phyloP scores from a whole-genome alignment of 1,139 yeast genomes.

The Meyerozyma carpophila region DNA sequence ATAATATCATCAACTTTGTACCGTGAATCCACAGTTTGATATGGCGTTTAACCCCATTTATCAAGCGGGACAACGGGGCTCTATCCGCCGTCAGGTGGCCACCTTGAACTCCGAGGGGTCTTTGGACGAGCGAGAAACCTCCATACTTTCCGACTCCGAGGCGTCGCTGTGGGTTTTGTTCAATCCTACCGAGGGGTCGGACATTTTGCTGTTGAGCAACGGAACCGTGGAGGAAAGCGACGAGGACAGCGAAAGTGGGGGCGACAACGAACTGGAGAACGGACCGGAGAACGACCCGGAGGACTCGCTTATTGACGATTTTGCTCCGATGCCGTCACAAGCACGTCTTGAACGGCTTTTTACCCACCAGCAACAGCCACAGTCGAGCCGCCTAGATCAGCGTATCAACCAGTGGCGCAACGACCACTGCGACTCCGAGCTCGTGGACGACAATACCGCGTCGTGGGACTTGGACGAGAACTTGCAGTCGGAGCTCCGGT shows the following conservation, averaged over 20 bases:
- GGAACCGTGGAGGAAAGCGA: constrained; percentile 12
- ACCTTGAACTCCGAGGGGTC: background rate
- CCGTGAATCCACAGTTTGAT: background rate
- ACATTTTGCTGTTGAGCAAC: constrained; percentile 36
- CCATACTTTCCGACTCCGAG: constrained; percentile 18
- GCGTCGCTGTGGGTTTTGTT: constrained; percentile 40
- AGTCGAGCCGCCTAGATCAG: constrained; percentile 14
- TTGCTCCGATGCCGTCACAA: constrained; percentile 11
- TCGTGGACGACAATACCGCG: constrained; percentile 39
- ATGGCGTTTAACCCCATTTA: constrained; percentile 13
- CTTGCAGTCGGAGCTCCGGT: constrained; percentile 7
- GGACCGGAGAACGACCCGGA: constrained; percentile 16
- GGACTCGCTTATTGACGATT: constrained; percentile 13
- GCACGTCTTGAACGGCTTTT: constrained; percentile 10
- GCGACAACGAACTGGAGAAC: constrained; percentile 13
- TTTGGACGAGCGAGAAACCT: constrained; percentile 10
- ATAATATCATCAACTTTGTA: background rate
- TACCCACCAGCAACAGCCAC: constrained; percentile 3
- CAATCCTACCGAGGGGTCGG: constrained; percentile 32
- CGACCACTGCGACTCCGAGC: constrained; percentile 6
- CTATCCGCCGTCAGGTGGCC: constrained; percentile 13
- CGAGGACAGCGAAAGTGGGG: constrained; percentile 9
- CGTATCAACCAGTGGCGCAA: constrained; percentile 15
- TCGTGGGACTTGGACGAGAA: constrained; percentile 43
- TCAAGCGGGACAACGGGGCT: constrained; percentile 3